phyloP scores from a whole-genome alignment of 1,284 basidiomycete genomes.

The Heterobasidion irregulare region DNA sequence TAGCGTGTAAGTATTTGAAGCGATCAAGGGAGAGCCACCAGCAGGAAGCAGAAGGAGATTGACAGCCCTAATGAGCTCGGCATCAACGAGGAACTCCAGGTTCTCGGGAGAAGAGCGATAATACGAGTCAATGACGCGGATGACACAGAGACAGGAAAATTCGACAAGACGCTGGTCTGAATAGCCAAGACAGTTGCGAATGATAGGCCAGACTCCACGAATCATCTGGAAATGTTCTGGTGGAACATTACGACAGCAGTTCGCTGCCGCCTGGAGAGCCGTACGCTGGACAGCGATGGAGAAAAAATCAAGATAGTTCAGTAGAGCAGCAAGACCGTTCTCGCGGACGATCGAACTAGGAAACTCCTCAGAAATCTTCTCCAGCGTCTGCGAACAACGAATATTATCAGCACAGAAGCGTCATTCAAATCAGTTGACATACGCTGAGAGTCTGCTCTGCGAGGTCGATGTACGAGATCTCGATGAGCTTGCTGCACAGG shows the following conservation, averaged over 20 bases:
- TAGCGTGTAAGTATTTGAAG: constrained; percentile 80
- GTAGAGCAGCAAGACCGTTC: constrained; percentile 82
- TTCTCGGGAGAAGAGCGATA: constrained; percentile 77
- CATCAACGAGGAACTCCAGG: constrained; percentile 79
- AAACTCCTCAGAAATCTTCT: constrained; percentile 95
- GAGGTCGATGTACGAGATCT: constrained; percentile 94
- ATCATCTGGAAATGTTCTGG: constrained; percentile 84
- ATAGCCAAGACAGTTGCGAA: constrained; percentile 84
- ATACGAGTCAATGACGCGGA: constrained; percentile 88
- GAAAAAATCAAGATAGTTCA: constrained; percentile 95
- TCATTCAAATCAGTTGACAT: constrained; percentile 24
- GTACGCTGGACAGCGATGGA: constrained; percentile 94
- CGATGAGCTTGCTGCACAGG: constrained; percentile 89
- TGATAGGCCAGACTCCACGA: constrained; percentile 83
- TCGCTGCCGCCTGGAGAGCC: constrained; percentile 91
- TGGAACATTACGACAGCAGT: constrained; percentile 88
- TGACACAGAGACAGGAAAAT: constrained; percentile 87
- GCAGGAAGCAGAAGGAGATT: constrained; percentile 81
- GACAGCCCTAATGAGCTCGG: constrained; percentile 77
- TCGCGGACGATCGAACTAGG: constrained; percentile 92
- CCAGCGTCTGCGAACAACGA: constrained; percentile 64
- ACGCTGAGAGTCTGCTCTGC: constrained; percentile 95
- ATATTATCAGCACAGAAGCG: constrained; percentile 15
- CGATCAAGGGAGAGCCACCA: constrained; percentile 78
- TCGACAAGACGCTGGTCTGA: constrained; percentile 92